phyloP scores from a whole-genome alignment of 176 grass and related monocot genomes.

The Microstegium vimineum region DNA sequence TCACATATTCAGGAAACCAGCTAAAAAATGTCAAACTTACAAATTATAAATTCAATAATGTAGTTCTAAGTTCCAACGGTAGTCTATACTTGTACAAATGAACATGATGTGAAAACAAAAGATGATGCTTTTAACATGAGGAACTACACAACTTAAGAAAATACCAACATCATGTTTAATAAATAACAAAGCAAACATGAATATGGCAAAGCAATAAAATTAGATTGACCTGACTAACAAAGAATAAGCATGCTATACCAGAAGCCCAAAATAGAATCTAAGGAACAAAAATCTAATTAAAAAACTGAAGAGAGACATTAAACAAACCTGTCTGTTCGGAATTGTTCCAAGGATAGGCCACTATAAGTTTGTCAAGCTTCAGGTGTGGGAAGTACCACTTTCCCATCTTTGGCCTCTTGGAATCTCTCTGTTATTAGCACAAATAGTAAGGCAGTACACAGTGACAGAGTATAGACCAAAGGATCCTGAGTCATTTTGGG shows the following conservation, averaged over 20 bases:
- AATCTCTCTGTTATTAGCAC: slow-evolving; percentile 55
- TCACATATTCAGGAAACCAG: slow-evolving; percentile 6
- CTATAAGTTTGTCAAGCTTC: slow-evolving; percentile 77
- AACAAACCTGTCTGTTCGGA: slow-evolving; percentile 49
- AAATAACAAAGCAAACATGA: not conserved
- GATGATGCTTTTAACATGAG: not conserved
- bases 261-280: not conserved
- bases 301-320: slow-evolving; percentile 12
- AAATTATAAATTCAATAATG: not conserved
- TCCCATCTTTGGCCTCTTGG: slow-evolving; percentile 60
- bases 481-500: not conserved
- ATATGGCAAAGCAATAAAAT: slow-evolving; percentile 4
- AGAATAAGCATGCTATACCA: not conserved
- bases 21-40: not conserved
- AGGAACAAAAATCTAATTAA: not conserved
- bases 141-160: not conserved
- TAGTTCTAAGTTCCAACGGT: not conserved
- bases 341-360: slow-evolving; percentile 81
- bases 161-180: not conserved
- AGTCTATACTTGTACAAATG: not conserved
- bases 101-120: slow-evolving; percentile 13
- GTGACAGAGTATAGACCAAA: slow-evolving; percentile 7
- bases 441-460: slow-evolving; percentile 17
- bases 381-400: slow-evolving; percentile 78
- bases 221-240: not conserved